phyloP scores from a whole-genome alignment of 2,329 filamentous ascomycete genomes.

The Scopulariopsis brevicaulis region DNA sequence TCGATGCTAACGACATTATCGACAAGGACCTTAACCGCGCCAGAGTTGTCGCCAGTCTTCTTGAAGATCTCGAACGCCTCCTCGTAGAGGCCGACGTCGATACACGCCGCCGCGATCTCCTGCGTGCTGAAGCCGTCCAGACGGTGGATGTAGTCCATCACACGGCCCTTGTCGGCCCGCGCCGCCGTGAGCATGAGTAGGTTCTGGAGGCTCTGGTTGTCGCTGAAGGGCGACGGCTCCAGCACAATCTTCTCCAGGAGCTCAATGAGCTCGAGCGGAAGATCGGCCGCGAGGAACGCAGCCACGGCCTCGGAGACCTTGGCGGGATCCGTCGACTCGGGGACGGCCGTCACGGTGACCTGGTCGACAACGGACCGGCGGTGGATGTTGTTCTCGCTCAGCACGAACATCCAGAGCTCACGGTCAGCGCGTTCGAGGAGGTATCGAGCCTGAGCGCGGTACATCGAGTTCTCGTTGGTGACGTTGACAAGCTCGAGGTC shows the following conservation, averaged over 20 bases:
- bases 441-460: slow-evolving; percentile 93
- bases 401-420: slow-evolving; percentile 90
- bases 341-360: slow-evolving; percentile 89
- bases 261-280: slow-evolving; percentile 91
- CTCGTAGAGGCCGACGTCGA: slow-evolving; percentile 88
- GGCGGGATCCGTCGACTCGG: slow-evolving; percentile 82
- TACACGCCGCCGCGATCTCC: slow-evolving; percentile 86
- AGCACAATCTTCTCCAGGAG: slow-evolving; percentile 97
- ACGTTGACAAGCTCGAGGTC: slow-evolving; percentile 95
- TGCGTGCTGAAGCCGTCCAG: slow-evolving; percentile 82
- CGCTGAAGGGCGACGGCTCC: slow-evolving; percentile 98
- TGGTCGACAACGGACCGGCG: slow-evolving; percentile 90
- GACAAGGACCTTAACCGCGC: slow-evolving; percentile 83
- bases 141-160: slow-evolving; percentile 94
- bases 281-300: slow-evolving; percentile 80
- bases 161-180: slow-evolving; percentile 87
- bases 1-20: slow-evolving; percentile 98
- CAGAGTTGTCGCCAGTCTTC: slow-evolving; percentile 83
- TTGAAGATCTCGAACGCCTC: slow-evolving; percentile 98
- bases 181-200: slow-evolving; percentile 91
- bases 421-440: slow-evolving; percentile 78
- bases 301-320: slow-evolving; percentile 93
- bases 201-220: slow-evolving; percentile 95
- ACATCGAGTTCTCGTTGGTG: slow-evolving; percentile 99
- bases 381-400: slow-evolving; percentile 93